A percentile compares a stretch with the other conserved stretches of the same genome.
Conservation (phyloP, 208 protist species). For the Wallacemonas sp. region DNA sequence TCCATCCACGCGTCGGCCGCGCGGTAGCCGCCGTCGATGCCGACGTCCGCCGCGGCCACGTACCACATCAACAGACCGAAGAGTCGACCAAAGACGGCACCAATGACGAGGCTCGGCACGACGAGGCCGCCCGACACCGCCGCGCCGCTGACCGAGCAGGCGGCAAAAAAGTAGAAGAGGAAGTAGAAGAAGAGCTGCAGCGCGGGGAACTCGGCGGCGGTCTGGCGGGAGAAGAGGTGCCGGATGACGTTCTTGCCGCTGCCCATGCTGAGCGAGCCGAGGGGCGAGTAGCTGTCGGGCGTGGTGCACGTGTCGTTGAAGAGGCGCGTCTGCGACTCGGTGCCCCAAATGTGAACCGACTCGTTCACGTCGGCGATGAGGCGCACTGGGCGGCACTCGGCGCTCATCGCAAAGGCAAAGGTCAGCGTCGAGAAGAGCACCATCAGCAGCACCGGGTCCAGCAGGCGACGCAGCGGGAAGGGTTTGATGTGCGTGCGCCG, state of each 20-base stretch:
- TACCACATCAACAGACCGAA: constrained; percentile 81
- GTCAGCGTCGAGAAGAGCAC: constrained; percentile 58
- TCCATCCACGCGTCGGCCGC: constrained; percentile 78
- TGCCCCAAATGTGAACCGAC: constrained; percentile 69
- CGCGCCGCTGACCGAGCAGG: constrained; percentile 72
- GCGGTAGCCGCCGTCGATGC: constrained; percentile 52
- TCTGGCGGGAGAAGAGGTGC: constrained; percentile 88
- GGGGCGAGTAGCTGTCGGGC: constrained; percentile 62
- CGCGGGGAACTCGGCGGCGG: constrained; percentile 69
- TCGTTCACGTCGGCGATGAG: constrained; percentile 36
- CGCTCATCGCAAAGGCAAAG: constrained; percentile 49
- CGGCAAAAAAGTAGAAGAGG: constrained; percentile 80
- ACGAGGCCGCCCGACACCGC: constrained; percentile 88
- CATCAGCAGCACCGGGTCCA: constrained; percentile 72
- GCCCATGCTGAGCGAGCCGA: constrained; percentile 84
- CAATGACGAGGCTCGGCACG: constrained; percentile 91
- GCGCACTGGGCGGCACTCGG: constrained; percentile 44
- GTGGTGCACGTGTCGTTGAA: constrained; percentile 73
- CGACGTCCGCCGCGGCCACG: constrained; percentile 28
- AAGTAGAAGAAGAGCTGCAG: constrained; percentile 75
- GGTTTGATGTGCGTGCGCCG: constrained; percentile 56
- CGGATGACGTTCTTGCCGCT: constrained; percentile 87
- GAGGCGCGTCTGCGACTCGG: constrained; percentile 48
- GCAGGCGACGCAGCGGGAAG: constrained; percentile 53
- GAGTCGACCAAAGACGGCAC: constrained; percentile 83